Evolutionary conservation across 805 yeast genomes (phyloP), one percentile per base, ranked within the genome.

Genomic region (Jamesozyma spencerorum): DNA sequence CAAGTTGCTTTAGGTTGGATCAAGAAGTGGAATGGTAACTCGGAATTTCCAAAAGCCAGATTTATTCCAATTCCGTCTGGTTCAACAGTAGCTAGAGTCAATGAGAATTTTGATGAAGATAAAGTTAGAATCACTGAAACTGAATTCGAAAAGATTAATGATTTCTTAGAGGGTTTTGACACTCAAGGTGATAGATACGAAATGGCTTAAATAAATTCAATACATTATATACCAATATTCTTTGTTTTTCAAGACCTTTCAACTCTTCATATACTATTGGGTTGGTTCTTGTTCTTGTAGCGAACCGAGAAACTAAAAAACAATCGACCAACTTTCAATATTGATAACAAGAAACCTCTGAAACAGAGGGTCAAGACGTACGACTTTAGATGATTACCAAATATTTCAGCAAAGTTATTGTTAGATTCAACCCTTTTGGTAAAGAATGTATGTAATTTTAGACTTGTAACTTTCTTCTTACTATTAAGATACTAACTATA

Each of bases 1-100:
- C 94, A 86, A 60, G 49, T 83, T 31, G 79, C 87, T 3, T 59
- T 87, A 18, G 79, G 85, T 2, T 85, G 85, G 77, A 62, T 77
- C 41, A 63, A 71, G 40, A 69, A 72, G 39, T 61, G 62, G 42
- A 65, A 66, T 43, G 20, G 44, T 18, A 62, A 63, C 31, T 24
- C 47, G 8, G 64, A 65, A 38, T 69, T 65, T 40, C 33, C 50
- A 6, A 48, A 50, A 14, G 74, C 87, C 19, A 67, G 63, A 43
- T 69, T 85, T 34, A 54, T 87, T 35, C 94, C 95, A 27, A 82
- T 87, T 57, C 95, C 96, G 17, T 80, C 88, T 39, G 79, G 85
- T 3, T 72, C 86, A 5, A 72, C 79, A 30, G 58, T 64, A 3
- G 65, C 60, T 10, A 78, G 85, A 57, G 75, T 81, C 14, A 66